phyloP scores from a whole-genome alignment of 352 stramenopile genomes.

The Pythium vanterpoolii region DNA sequence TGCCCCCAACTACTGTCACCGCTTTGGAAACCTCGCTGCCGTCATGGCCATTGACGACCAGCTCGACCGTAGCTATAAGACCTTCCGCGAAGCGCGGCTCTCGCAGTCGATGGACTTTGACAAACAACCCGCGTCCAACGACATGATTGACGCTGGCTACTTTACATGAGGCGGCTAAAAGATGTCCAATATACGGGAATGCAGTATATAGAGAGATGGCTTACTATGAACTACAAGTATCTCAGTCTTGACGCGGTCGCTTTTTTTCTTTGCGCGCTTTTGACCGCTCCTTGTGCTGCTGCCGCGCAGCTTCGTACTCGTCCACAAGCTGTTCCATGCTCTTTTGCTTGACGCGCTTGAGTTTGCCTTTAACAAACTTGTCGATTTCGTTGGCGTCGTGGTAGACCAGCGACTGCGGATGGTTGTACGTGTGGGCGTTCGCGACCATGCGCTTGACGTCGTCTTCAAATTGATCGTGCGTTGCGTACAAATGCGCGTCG shows the following conservation, averaged over 20 bases:
- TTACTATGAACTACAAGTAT: not conserved
- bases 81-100: constrained; percentile 73
- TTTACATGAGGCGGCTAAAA: constrained; percentile 53
- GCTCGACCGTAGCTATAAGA: constrained; percentile 76
- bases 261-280: constrained; percentile 83
- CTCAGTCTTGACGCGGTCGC: constrained; percentile 44
- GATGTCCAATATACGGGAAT: not conserved
- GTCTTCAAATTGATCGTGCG: constrained; percentile 61
- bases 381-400: constrained; percentile 83
- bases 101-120: constrained; percentile 68
- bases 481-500: constrained; percentile 59
- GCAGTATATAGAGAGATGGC: not conserved
- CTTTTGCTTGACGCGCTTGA: constrained; percentile 67
- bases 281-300: constrained; percentile 73
- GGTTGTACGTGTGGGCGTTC: constrained; percentile 89
- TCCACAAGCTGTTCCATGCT: constrained; percentile 48
- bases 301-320: constrained; percentile 74
- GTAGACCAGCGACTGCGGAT: constrained; percentile 77
- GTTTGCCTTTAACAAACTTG: constrained; percentile 77
- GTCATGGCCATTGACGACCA: constrained; percentile 93
- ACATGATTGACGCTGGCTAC: constrained; percentile 84
- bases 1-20: constrained; percentile 94
- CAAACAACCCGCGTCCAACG: constrained; percentile 61
- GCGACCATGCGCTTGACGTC: constrained; percentile 85
- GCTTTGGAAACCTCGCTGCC: constrained; percentile 94